Percentiles rank a stretch among this genome's conserved stretches.
phyloP scores from a whole-genome alignment of 2,329 filamentous ascomycete species.

The Diaporthe australafricana region DNA sequence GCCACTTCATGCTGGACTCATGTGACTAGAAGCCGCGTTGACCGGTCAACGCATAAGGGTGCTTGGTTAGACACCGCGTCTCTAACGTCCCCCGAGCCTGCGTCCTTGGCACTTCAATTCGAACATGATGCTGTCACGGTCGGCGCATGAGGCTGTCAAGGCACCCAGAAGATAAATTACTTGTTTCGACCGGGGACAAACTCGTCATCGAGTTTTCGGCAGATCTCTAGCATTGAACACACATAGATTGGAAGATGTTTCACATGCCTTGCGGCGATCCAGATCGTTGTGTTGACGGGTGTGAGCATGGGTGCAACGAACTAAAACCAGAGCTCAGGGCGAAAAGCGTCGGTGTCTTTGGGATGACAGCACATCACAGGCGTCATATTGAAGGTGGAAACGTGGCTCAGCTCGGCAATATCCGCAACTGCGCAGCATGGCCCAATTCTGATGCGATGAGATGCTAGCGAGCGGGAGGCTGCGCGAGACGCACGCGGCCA shows the following conservation, averaged over 20 bases:
- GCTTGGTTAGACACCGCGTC: neutral
- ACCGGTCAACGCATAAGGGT: neutral
- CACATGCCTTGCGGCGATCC: neutral
- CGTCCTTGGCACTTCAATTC: neutral
- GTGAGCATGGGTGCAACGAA: neutral
- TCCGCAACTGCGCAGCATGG: neutral
- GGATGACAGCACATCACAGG: neutral
- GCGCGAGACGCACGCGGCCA: neutral
- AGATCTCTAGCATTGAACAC: too few species aligned
- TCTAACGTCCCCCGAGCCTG: too few species aligned
- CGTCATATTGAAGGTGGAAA: neutral
- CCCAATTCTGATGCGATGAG: neutral
- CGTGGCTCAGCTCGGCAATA: neutral
- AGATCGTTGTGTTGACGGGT: neutral
- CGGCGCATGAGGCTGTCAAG: neutral
- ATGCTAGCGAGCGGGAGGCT: neutral
- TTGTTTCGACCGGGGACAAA: neutral
- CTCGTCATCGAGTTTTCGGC: neutral
- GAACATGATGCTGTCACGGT: neutral
- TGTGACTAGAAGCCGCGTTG: constrained; percentile 3
- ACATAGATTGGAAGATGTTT: neutral
- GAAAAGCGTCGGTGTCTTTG: neutral
- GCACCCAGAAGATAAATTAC: neutral
- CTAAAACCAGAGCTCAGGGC: neutral
- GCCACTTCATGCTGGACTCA: constrained; percentile 24